phyloP scores from a whole-genome alignment of 2,329 filamentous ascomycete species.

The Aspergillus tubingensis region DNA sequence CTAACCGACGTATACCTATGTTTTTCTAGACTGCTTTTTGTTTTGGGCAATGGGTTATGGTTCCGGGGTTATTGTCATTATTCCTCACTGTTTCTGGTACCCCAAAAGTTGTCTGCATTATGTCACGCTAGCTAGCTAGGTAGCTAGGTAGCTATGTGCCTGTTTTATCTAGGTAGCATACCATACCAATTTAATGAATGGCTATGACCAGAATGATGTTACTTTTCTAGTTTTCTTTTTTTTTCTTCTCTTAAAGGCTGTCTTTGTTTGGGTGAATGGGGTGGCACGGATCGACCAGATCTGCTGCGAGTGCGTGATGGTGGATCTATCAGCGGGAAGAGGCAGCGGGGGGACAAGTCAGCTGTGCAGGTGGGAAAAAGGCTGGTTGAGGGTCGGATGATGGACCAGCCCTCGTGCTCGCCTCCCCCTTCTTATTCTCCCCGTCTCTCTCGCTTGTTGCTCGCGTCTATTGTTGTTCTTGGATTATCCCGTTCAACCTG shows the following conservation, averaged over 20 bases:
- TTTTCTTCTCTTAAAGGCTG: background rate
- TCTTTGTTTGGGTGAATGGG: no score
- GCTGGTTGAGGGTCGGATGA: background rate
- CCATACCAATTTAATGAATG: slow-evolving; percentile 9
- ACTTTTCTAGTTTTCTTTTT: slow-evolving; percentile 7
- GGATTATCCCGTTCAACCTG: background rate
- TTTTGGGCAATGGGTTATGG: slow-evolving; percentile 5
- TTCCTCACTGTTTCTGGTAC: background rate
- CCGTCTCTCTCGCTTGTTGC: background rate
- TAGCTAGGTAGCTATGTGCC: background rate
- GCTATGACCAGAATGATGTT: slow-evolving; percentile 6
- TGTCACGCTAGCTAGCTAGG: background rate
- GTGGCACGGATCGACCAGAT: slow-evolving; percentile 3
- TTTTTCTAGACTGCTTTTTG: background rate
- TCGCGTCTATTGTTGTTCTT: background rate
- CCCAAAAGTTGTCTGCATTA: background rate
- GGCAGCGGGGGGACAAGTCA: background rate
- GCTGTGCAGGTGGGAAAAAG: background rate
- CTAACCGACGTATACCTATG: background rate
- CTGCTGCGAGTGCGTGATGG: background rate
- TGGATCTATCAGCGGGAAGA: background rate
- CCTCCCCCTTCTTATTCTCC: background rate
- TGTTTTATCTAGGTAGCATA: slow-evolving; percentile 4
- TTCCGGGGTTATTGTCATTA: slow-evolving; percentile 6
- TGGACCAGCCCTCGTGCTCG: background rate